Evolutionary conservation across 2,329 filamentous ascomycete genomes (phyloP).

Genomic region (Exophiala aquamarina): DNA sequence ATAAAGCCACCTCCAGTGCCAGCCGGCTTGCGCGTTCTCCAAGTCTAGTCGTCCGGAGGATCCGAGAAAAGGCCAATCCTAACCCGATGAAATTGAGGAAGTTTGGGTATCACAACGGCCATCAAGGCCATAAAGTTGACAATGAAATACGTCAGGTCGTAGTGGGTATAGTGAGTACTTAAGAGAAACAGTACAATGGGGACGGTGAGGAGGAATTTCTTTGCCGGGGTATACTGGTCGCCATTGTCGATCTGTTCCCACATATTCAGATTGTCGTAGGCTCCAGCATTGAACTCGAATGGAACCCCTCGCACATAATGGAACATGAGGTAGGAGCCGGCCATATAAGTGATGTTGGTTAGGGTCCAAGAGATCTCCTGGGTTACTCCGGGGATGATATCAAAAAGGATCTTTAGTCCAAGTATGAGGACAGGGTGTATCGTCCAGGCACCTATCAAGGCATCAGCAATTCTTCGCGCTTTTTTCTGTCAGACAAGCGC

Average conservation of each 20-base stretch:
- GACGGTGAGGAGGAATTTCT: slow-evolving; percentile 95
- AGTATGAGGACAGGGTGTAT: slow-evolving; percentile 94
- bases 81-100: slow-evolving; percentile 81
- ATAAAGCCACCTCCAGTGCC: neutral
- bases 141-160: slow-evolving; percentile 93
- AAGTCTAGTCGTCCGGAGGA: slow-evolving; percentile 57
- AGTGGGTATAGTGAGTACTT: slow-evolving; percentile 98
- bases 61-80: slow-evolving; percentile 73
- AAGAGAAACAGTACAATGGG: slow-evolving; percentile 92
- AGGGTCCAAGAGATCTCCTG: slow-evolving; percentile 99
- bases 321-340: slow-evolving; percentile 98
- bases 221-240: slow-evolving; percentile 96
- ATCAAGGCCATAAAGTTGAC: slow-evolving; percentile 95
- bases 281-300: slow-evolving; percentile 97
- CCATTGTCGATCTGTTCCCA: slow-evolving; percentile 99
- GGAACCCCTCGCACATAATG: slow-evolving; percentile 97
- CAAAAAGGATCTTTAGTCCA: slow-evolving; percentile 91
- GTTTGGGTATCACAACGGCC: slow-evolving; percentile 91
- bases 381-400: slow-evolving; percentile 92
- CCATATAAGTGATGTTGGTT: slow-evolving; percentile 99
- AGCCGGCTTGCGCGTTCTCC: neutral
- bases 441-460: slow-evolving; percentile 80
- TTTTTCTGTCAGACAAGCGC: slow-evolving; percentile 33
- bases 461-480: slow-evolving; percentile 14
- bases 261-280: slow-evolving; percentile 99